Base-by-base conservation (phyloP, 148 eudicot genomes). In the Persicaria tinctoria region DNA sequence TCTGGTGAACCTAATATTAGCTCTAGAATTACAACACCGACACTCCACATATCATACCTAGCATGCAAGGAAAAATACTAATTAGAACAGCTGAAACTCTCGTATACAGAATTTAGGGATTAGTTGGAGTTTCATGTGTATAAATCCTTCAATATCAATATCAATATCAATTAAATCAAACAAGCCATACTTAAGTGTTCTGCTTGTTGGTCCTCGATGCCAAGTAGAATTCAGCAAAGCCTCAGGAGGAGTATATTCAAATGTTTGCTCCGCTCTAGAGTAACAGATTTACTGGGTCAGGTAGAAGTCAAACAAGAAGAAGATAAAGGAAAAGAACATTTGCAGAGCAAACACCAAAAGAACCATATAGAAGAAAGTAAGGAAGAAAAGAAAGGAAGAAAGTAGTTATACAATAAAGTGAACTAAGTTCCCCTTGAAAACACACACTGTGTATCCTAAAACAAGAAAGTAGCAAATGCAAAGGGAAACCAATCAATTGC, bases 21-120 rank as follows among this genome's bases (percentile, higher is more conserved):
- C 86, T 94, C 98, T 79, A 94, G 79, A 79, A 91, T 84, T 59
- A 94, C 92, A 74, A 91, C 98, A 55, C 97, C 98, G 64, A 91
- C 92, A 76, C 98, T 94, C 98, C 98, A 94, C 96, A 89, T 90
- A 79, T 94, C 98, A 81, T 94, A 94, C 93, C 98, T 94, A 80
- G 73, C 41, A 75, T 64, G 81, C 46, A 82, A 46, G 79, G 45
- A 38, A 45, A 70, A 38, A 66, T 13, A 1, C 5, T 14, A 44
- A 6, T 66, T 1, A 41, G 18, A 41, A 13, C 70, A 66, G 32
- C 1, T 66, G 70, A 66, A 38, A 17, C 3, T 66, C 18, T 66
- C 70, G 1, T 41, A 66, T 44, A n/a, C 3, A 66, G 48, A 66
- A 38, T 7, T 27, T 45, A 63, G 45, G 12, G 38, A 32, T 17